Conservation (phyloP, 2,329 filamentous ascomycete species). For the Metarhizium robertsii region DNA sequence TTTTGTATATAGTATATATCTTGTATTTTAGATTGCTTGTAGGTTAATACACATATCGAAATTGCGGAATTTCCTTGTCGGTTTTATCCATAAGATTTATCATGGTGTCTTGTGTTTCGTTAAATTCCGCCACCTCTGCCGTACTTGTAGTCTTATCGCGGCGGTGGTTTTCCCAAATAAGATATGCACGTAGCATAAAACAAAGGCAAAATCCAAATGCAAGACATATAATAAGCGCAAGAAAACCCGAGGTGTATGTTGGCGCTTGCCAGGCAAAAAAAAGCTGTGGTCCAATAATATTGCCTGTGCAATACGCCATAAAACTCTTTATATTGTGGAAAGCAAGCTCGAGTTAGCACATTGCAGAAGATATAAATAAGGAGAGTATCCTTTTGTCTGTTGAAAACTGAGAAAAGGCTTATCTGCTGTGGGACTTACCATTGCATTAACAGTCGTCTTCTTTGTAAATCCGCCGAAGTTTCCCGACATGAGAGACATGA, state of each 20-base stretch:
- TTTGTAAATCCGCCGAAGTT: slow-evolving; percentile 56
- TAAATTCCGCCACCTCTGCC: not conserved
- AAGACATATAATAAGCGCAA: slow-evolving; percentile 53
- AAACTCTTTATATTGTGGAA: slow-evolving; percentile 27
- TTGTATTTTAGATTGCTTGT: too few species aligned
- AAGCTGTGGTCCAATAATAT: slow-evolving; percentile 51
- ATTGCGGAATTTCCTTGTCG: slow-evolving; percentile 44
- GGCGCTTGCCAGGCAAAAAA: slow-evolving; percentile 48
- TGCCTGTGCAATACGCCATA: slow-evolving; percentile 49
- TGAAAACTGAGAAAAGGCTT: too few species aligned
- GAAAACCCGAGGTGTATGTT: slow-evolving; percentile 51
- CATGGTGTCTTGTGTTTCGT: not conserved
- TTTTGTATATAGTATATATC: too few species aligned
- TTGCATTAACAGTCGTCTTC: slow-evolving; percentile 48
- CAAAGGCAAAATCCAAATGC: slow-evolving; percentile 32
- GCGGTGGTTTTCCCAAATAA: slow-evolving; percentile 41
- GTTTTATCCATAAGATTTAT: slow-evolving; percentile 34
- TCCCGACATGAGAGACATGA: slow-evolving; percentile 44
- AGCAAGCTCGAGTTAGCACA: too few species aligned
- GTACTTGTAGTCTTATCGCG: slow-evolving; percentile 28
- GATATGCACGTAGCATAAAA: slow-evolving; percentile 38
- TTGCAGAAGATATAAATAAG: too few species aligned
- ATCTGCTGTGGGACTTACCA: slow-evolving; percentile 14
- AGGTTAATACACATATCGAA: slow-evolving; percentile 36
- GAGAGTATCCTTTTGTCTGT: too few species aligned